These are phyloP conservation scores for Fusarium virguliforme DNA, from an alignment of 2,329 filamentous ascomycete species.

Conservation along the genomic window DNA sequence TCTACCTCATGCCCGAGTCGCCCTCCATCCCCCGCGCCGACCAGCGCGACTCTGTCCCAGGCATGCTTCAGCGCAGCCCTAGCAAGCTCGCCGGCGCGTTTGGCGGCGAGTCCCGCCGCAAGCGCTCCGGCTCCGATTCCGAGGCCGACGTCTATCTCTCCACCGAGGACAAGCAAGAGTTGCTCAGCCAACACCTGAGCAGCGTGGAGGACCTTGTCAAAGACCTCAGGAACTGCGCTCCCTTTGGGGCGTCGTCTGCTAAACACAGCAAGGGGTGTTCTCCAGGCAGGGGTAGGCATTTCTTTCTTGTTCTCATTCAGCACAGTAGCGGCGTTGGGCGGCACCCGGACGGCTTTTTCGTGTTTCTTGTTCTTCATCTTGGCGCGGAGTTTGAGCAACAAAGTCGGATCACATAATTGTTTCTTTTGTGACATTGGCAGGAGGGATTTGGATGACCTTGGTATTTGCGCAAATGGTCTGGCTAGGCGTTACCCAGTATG, in stretches of 20 bases:
- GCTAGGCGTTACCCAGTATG: conserved; percentile 51
- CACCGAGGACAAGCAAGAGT: conserved; percentile 85
- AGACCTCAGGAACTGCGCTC: conserved; percentile 84
- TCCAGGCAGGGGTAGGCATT: background rate
- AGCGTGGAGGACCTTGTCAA: conserved; percentile 89
- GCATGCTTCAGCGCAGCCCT: conserved; percentile 76
- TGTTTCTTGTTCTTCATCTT: conserved; percentile 24
- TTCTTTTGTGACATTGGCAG: conserved; percentile 40
- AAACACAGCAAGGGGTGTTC: conserved; percentile 10
- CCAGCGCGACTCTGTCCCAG: conserved; percentile 63
- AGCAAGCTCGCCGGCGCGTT: conserved; percentile 77
- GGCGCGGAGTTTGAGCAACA: conserved; percentile 49
- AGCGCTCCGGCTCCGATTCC: conserved; percentile 56
- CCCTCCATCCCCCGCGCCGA: conserved; percentile 70
- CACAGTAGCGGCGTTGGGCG: conserved; percentile 38
- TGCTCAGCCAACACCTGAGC: conserved; percentile 83
- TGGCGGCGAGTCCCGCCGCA: conserved; percentile 54
- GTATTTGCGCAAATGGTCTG: conserved; percentile 47
- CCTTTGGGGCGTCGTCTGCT: conserved; percentile 76
- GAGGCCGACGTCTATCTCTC: conserved; percentile 65
- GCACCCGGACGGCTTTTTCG: conserved; percentile 37
- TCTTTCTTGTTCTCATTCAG: conserved; percentile 13
- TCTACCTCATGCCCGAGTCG: conserved; percentile 96
- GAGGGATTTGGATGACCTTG: conserved; percentile 44
- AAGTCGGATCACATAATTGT: conserved; percentile 43